Evolutionary conservation across 2,329 filamentous ascomycete genomes (phyloP).

Genomic region (Seiridium unicorne): DNA sequence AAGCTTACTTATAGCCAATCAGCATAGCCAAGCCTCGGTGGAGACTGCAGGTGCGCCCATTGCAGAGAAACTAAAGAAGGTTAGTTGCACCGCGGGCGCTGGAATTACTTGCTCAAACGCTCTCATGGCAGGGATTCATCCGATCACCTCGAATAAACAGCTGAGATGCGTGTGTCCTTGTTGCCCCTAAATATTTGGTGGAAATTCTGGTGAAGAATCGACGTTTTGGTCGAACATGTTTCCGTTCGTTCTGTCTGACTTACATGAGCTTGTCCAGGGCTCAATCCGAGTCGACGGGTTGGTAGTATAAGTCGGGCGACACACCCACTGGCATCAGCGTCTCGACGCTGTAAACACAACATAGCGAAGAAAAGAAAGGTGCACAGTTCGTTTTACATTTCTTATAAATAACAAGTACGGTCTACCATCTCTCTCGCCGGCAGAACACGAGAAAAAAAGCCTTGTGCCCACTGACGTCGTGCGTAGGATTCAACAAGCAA

Average conservation of each 20-base stretch:
- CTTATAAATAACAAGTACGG: too few relatives aligned
- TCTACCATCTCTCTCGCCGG: too few relatives aligned
- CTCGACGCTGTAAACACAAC: too few relatives aligned
- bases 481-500: too few relatives aligned
- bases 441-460: too few relatives aligned
- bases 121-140: background rate
- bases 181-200: background rate
- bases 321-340: too few relatives aligned
- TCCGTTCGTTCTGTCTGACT: background rate
- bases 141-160: background rate
- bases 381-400: too few relatives aligned
- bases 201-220: background rate
- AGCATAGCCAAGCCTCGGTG: background rate
- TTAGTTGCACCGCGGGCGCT: background rate
- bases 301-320: too few relatives aligned
- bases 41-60: background rate
- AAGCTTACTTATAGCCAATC: slow-evolving; percentile 3
- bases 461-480: too few relatives aligned
- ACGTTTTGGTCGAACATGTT: background rate
- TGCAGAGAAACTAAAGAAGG: background rate
- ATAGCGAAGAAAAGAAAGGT: too few relatives aligned
- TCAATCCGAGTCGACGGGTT: too few relatives aligned
- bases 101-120: slow-evolving; percentile 6
- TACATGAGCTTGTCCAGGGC: too few relatives aligned
- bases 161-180: background rate